Percentiles rank a stretch among this genome's conserved stretches.
Evolutionary conservation across 1,139 yeast genomes (phyloP).

Genomic region (Kluyveromyces sp.): DNA sequence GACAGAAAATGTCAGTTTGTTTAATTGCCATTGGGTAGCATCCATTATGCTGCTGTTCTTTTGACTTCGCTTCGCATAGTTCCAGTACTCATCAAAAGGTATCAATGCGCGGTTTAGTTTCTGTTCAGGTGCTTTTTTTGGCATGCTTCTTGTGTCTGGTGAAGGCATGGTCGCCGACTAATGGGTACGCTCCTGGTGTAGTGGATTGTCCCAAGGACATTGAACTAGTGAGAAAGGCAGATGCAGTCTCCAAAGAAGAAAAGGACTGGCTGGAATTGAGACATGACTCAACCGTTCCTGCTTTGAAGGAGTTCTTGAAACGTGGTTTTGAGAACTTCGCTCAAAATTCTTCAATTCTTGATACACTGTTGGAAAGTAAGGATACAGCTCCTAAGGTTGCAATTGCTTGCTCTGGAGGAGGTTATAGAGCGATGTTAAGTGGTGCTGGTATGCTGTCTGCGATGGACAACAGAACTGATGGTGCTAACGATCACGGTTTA

Average conservation of each 20-base stretch:
- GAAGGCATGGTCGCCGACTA: conserved; percentile 52
- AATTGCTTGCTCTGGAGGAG: conserved; percentile 67
- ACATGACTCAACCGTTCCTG: conserved; percentile 46
- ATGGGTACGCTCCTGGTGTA: conserved; percentile 58
- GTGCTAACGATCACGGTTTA: conserved; percentile 52
- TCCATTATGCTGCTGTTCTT: no score
- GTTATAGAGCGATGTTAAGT: conserved; percentile 59
- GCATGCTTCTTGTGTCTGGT: conserved; percentile 3
- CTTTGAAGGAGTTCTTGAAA: conserved; percentile 49
- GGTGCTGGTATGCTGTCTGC: conserved; percentile 60
- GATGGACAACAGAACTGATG: conserved; percentile 46
- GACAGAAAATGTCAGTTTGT: no score
- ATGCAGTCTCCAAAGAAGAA: conserved; percentile 28
- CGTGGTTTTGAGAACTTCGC: conserved; percentile 49
- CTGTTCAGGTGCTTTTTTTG: background rate
- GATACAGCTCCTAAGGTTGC: conserved; percentile 40
- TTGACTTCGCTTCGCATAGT: background rate
- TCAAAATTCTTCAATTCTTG: conserved; percentile 32
- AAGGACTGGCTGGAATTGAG: conserved; percentile 38
- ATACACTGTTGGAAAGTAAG: conserved; percentile 29
- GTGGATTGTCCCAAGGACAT: conserved; percentile 46
- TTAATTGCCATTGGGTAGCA: no score
- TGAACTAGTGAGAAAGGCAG: conserved; percentile 37
- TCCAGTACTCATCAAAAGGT: background rate
- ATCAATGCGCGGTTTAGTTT: background rate